These are phyloP conservation scores for Penicillium expansum DNA, from an alignment of 2,329 filamentous ascomycete genomes.

Conservation along the genomic window DNA sequence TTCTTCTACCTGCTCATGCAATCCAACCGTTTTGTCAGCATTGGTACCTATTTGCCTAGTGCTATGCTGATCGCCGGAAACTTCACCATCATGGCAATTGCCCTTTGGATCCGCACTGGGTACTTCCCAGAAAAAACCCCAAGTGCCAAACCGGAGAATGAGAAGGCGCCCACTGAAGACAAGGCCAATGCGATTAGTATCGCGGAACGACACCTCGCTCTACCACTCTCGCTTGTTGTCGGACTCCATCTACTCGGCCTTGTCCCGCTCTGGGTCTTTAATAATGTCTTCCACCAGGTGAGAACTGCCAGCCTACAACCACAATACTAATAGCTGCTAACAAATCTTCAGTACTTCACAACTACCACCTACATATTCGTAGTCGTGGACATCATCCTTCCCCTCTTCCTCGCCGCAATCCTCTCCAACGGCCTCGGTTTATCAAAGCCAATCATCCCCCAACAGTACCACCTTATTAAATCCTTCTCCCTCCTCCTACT, in stretches of 20 bases:
- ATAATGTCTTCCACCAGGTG: slow-evolving; percentile 66
- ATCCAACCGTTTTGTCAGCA: slow-evolving; percentile 89
- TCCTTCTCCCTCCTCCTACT: slow-evolving; percentile 90
- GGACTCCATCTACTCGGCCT: slow-evolving; percentile 72
- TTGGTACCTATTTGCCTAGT: slow-evolving; percentile 92
- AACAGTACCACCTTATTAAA: slow-evolving; percentile 76
- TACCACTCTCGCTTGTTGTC: slow-evolving; percentile 67
- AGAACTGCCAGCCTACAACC: slow-evolving; percentile 31
- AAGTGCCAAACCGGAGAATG: slow-evolving; percentile 31
- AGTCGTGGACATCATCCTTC: slow-evolving; percentile 55
- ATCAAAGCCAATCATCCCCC: slow-evolving; percentile 53
- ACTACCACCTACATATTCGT: slow-evolving; percentile 60
- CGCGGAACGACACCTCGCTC: slow-evolving; percentile 41
- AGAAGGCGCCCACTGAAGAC: slow-evolving; percentile 24
- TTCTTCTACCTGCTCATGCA: slow-evolving; percentile 98
- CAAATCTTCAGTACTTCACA: slow-evolving; percentile 53
- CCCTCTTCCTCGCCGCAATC: slow-evolving; percentile 55
- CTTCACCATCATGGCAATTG: slow-evolving; percentile 93
- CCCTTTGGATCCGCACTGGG: slow-evolving; percentile 89
- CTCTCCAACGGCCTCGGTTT: slow-evolving; percentile 49
- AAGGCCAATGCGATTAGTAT: slow-evolving; percentile 15
- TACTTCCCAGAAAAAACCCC: slow-evolving; percentile 39
- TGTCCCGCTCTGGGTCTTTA: slow-evolving; percentile 83
- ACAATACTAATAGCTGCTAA: slow-evolving; percentile 6
- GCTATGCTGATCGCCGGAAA: slow-evolving; percentile 96